Evolutionary conservation across 1,284 basidiomycete species (phyloP).

Genomic region (Agaricales sp.): DNA sequence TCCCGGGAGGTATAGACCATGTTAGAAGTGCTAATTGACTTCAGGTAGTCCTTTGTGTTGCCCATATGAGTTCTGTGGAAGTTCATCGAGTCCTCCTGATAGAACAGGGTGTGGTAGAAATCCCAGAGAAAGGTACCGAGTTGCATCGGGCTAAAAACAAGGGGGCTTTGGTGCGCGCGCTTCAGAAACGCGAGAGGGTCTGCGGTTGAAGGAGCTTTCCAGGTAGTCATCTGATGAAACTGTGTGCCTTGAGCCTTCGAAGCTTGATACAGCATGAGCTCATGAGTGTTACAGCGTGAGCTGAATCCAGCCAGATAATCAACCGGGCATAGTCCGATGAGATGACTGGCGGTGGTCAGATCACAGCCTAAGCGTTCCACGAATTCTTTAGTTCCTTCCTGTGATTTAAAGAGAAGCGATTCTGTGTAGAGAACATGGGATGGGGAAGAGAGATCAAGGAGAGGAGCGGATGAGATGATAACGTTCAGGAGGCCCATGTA

Average conservation of each 20-base stretch:
- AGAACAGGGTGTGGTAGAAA: conserved; percentile 34
- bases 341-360: conserved; percentile 25
- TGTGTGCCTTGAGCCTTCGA: conserved; percentile 14
- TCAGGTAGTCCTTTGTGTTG: conserved; percentile 10
- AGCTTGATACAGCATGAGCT: conserved; percentile 18
- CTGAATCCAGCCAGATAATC: conserved; percentile 31
- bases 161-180: conserved; percentile 4
- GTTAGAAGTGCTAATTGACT: conserved; percentile 14
- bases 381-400: conserved; percentile 23
- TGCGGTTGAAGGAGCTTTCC: conserved; percentile 25
- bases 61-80: conserved; percentile 13
- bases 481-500: conserved; percentile 33
- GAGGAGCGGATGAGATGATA: conserved; percentile 22
- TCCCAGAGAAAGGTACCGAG: conserved; percentile 29
- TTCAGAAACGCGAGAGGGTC: conserved; percentile 13
- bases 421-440: conserved; percentile 31
- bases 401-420: conserved; percentile 20
- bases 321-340: conserved; percentile 31
- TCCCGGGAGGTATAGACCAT: conserved; percentile 33
- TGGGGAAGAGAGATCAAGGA: conserved; percentile 19
- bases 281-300: conserved; percentile 31
- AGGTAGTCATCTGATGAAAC: conserved; percentile 30
- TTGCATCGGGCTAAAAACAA: conserved; percentile 20
- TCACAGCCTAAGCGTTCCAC: conserved; percentile 26
- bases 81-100: conserved; percentile 19